Base-by-base conservation (phyloP, 2,329 filamentous ascomycete species). In the Polytolypa hystricis region DNA sequence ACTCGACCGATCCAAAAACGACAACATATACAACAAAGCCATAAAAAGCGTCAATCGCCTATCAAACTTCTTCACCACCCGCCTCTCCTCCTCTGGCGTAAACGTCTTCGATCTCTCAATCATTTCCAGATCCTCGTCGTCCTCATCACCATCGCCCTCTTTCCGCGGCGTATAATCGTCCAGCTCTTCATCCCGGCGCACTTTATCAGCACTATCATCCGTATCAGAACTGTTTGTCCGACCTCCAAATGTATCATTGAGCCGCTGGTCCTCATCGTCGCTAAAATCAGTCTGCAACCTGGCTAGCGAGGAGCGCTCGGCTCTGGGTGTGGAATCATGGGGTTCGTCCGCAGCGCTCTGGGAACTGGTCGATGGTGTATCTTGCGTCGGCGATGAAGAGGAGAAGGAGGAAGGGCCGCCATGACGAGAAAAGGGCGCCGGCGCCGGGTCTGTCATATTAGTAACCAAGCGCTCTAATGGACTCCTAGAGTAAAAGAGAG, bases 1-100 rank as follows among this genome's bases (percentile, higher is more conserved):
- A 86, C 84, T 93, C 12, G 83, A 87, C 46, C 86, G 72, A 57
- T 94, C 86, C 46, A 94, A 61, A 54, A 93, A 94, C 44, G 79
- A 81, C 43, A 94, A 66, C 67, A 93, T 73, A 55, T 91, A 95
- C 9, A 94, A 68, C 40, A 89, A 56, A 8, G 84, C 81, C 44
- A 94, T 71, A 54, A 94, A 93, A 1, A 83, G 56, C 4, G 93
- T 84, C 36, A 95, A 69, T 45, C 71, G 74, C 38, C 74, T 69
- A 56, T 94, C 86, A 47, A 94, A 76, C 61, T 83, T 86, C 51
- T 67, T 69, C 38, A 86, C 68, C 6, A 93, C 78, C 3, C 67
- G 65, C 15, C 57, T 62, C 53, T 93, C 86, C 56, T 95, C 86
- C 37, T 86, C 79, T 2, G 65, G 36, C 4, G 62, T 62, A 34